phyloP scores from a whole-genome alignment of 2,329 filamentous ascomycete species.

The Parastagonospora nodorum region DNA sequence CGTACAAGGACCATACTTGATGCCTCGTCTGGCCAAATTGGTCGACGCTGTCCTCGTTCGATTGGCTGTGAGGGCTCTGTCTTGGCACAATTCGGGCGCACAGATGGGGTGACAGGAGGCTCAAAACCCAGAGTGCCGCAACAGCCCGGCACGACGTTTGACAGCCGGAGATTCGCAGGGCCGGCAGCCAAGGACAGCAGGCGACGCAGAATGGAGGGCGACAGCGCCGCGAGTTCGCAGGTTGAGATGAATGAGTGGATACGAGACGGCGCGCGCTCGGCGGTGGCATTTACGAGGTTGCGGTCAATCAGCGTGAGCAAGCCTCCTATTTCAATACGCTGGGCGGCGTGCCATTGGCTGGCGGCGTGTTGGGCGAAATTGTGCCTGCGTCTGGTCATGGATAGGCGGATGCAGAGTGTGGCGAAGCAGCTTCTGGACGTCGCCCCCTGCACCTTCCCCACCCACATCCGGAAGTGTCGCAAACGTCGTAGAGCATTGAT shows the following conservation, averaged over 20 bases:
- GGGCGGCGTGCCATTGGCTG: constrained; percentile 10
- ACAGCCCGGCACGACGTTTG: not conserved
- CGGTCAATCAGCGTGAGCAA: constrained; percentile 11
- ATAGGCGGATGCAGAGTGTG: constrained; percentile 22
- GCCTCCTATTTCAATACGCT: constrained; percentile 1
- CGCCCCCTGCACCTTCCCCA: constrained; percentile 15
- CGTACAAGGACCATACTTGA: too few species aligned
- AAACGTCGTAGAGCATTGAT: constrained; percentile 3
- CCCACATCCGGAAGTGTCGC: constrained; percentile 11
- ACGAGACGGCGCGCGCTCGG: not conserved
- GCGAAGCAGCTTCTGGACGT: constrained; percentile 23
- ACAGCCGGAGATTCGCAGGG: not conserved
- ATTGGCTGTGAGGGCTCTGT: not conserved
- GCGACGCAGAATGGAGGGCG: not conserved
- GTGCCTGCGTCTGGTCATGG: constrained; percentile 16
- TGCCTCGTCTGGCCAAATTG: not conserved
- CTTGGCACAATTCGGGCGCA: not conserved
- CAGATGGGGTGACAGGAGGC: not conserved
- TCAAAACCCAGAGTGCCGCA: constrained; percentile 2
- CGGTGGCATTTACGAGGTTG: not conserved
- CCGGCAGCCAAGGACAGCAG: not conserved
- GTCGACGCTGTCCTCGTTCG: not conserved
- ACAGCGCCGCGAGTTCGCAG: not conserved
- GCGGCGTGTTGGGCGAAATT: constrained; percentile 9
- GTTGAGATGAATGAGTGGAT: not conserved